Evolutionary conservation across 345 rosid genomes (phyloP), one percentile per base, ranked within the genome.

Genomic region (Salix koriyanagi): DNA sequence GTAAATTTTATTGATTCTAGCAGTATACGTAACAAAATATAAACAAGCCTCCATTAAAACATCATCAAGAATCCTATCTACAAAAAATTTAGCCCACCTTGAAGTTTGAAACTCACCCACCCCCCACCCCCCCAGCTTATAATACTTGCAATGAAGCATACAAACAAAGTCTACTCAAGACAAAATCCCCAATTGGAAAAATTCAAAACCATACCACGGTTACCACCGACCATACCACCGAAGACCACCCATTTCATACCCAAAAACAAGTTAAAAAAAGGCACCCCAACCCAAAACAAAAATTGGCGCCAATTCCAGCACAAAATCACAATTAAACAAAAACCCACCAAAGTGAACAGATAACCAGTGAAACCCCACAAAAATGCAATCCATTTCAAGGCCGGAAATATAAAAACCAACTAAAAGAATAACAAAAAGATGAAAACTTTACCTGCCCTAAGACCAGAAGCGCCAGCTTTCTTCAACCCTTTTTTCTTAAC

Each of bases 401-500:
- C 13, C 32, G 44, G 3, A 58, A 52, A 58, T 26, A 18, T 18
- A 42, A 79, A 3, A 1, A 28, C 6, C 12, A 60, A 67, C 25
- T 3, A 32, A 14, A 26, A 6, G 12, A 48, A 36, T 10, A 36
- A 25, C 46, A 69, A 56, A 7, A 41, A 70, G 18, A 32, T 6
- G 37, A 56, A 44, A 30, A 30, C 61, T 36, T 15, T 86, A 92
- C 98, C 97, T 62, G 98, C 98, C 82, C 97, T 82, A 58, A 86
- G 80, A 10, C 97, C 95, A 79, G 95, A 85, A 67, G 86, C 76
- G 0, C 82, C 94, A 60, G 97, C 95, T 76, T 82, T 89, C 84
- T 91, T 91, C 84, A 93, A 85, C 1, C 98, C 98, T 80, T 93
- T 93, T 82, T 93, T 91, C 89, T 93, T 93, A 62, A 93, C 87